These are phyloP conservation scores for Grifola frondosa DNA, from an alignment of 1,284 basidiomycete species.

Conservation along the genomic window DNA sequence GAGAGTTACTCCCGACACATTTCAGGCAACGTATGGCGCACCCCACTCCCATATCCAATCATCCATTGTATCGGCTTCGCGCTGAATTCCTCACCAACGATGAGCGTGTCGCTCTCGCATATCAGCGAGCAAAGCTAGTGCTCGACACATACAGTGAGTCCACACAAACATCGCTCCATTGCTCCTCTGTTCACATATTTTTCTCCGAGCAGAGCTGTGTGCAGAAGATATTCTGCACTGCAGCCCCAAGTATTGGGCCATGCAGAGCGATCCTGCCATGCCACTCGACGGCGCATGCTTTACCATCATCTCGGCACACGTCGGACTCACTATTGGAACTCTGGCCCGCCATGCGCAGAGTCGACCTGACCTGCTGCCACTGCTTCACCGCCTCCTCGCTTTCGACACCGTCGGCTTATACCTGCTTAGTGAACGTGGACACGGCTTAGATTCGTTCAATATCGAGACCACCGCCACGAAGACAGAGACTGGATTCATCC, in stretches of 20 bases:
- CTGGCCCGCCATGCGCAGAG: background rate
- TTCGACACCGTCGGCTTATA: slow-evolving; percentile 13
- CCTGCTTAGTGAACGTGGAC: slow-evolving; percentile 54
- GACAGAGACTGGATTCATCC: slow-evolving; percentile 46
- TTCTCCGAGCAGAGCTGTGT: background rate
- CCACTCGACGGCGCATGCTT: background rate
- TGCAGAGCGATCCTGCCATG: background rate
- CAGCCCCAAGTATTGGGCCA: background rate
- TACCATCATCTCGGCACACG: slow-evolving; percentile 5
- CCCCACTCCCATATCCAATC: no score
- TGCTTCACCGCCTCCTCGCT: background rate
- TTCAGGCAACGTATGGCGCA: no score
- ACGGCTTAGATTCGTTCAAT: slow-evolving; percentile 59
- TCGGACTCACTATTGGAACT: slow-evolving; percentile 2
- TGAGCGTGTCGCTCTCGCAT: slow-evolving; percentile 47
- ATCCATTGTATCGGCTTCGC: slow-evolving; percentile 45
- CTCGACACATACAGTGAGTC: slow-evolving; percentile 48
- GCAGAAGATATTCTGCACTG: background rate
- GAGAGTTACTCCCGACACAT: no score
- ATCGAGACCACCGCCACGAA: slow-evolving; percentile 60
- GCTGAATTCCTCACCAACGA: slow-evolving; percentile 44
- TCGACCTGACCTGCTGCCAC: background rate
- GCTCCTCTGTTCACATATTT: background rate
- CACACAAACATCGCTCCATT: background rate
- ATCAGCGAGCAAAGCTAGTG: slow-evolving; percentile 45